Evolutionary conservation across 805 yeast species (phyloP), one percentile per base, ranked within the genome.

Genomic region (Yarrowia deformans): DNA sequence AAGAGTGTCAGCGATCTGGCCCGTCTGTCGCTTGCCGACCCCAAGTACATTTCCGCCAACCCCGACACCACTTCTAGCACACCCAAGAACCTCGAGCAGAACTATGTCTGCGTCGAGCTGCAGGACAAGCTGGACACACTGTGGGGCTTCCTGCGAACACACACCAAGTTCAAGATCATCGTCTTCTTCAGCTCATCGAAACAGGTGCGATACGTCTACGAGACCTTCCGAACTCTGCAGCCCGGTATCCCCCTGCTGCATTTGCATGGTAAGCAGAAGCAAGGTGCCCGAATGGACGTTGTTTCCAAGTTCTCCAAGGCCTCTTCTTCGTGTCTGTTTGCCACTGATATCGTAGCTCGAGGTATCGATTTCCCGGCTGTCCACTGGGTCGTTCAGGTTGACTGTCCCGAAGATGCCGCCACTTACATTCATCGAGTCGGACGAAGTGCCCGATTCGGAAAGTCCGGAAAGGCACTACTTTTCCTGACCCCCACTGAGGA

Each of bases 401-500:
- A 92, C 76, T 90, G 96, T 74, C 97, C 97, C 0, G 97, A 92
- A 76, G 97, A 91, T 77, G 84, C 87, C 1, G 91, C 93, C 39
- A 93, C 97, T 0, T 92, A 93, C 78, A 90, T 92, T 67, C 97
- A 92, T 74, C 83, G 97, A 75, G 97, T 90, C 10, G 97, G 97
- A 1, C 85, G 97, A 77, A 87, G 90, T 69, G 97, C 97, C 1
- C 83, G 97, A 70, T 91, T 90, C 73, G 97, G 97, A 40, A 87
- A 92, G 74, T 82, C 82, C 49, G 98, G 98, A 10, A 88, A 89
- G 76, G 90, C 97, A 0, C 79, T 95, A 69, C 80, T 95, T 73
- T 87, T 95, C 88, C 79, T 95, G 50, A 84, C 94, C 8, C 97
- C 97, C 1, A 81, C 86, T 50, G 99, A 95, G 78, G 92, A 90